Base-by-base conservation (phyloP, 2,329 filamentous ascomycete species). In the Arthroderma sp. region DNA sequence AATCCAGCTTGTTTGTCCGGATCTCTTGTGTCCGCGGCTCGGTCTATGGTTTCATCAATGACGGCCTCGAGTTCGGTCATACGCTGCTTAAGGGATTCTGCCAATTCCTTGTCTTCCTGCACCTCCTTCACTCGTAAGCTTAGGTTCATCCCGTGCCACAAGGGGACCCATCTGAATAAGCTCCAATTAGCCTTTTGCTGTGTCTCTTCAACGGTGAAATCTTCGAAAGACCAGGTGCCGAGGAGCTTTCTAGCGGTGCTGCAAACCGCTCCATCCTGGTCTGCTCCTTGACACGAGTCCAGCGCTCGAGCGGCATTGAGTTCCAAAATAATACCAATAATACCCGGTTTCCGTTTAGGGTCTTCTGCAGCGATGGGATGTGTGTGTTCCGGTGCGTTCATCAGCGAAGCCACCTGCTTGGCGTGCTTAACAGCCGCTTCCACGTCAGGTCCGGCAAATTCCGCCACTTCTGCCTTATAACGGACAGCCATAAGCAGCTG, bases 41-140 rank as follows among this genome's bases (percentile, higher is more conserved):
- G 36, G 11, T 50, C 43, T 8, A 46, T 42, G 6, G 50, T 34
- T 43, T 71, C 69, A 36, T 72, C 69, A 39, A 79, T 68, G 38
- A 77, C 70, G 55, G 68, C 71, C 32, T 70, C 72, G 15, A 85
- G 66, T 49, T 75, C 52, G 11, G 52, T 48, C 29, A 58, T 47
- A 5, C 54, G 50, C 5, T 45, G 47, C 47, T 54, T 53, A 43
- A 66, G 48, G 8, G 46, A 42, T 7, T 50, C 40, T 5, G 50
- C 43, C 39, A 67, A 43, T 3, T 49, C 34, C 44, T 51, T 51
- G 40, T 63, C 47, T 33, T 48, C 37, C 4, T 55, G 47, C 36
- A 65, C 47, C 22, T 54, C 54, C 10, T 62, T 50, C 22, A 69
- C 54, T 44, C 58, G 50, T 42, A 64, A 50, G 3, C 66, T 63